Conservation (phyloP, 129 eudicot genomes). For the Escallonia rubra region DNA sequence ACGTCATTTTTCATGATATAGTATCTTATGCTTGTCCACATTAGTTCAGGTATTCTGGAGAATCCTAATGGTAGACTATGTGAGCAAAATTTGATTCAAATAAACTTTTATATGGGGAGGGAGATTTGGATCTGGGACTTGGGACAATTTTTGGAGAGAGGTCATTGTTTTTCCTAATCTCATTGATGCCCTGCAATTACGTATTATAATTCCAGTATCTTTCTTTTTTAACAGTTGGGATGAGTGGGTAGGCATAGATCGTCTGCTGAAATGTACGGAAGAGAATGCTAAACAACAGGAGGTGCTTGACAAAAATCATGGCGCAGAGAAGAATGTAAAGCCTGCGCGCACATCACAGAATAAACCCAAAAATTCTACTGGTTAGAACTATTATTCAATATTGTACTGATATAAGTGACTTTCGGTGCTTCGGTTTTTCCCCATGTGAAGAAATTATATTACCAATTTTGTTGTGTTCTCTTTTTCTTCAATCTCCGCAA, state of each 20-base stretch:
- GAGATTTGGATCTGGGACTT: too few relatives aligned
- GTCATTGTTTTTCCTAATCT: not conserved
- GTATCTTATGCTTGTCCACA: too few relatives aligned
- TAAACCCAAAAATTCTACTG: slow-evolving; percentile 38
- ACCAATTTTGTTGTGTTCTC: not conserved
- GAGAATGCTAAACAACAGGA: slow-evolving; percentile 51
- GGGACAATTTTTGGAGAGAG: not conserved
- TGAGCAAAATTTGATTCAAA: too few relatives aligned
- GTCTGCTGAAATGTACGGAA: slow-evolving; percentile 40
- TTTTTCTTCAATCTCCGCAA: not conserved
- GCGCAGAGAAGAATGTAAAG: slow-evolving; percentile 30
- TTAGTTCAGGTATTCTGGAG: too few relatives aligned
- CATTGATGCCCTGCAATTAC: not conserved
- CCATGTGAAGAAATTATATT: not conserved
- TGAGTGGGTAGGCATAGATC: slow-evolving; percentile 72
- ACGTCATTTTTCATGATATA: too few relatives aligned
- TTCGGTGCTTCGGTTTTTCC: not conserved
- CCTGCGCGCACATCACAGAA: slow-evolving; percentile 25
- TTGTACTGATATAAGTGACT: not conserved
- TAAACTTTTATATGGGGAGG: too few relatives aligned
- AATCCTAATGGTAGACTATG: too few relatives aligned
- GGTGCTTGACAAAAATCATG: slow-evolving; percentile 27
- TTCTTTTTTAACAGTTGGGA: slow-evolving; percentile 62
- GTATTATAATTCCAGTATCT: not conserved
- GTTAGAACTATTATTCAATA: slow-evolving; percentile 20